Evolutionary conservation across 345 rosid genomes (phyloP).

Genomic region (Eucalyptus fibrosa): DNA sequence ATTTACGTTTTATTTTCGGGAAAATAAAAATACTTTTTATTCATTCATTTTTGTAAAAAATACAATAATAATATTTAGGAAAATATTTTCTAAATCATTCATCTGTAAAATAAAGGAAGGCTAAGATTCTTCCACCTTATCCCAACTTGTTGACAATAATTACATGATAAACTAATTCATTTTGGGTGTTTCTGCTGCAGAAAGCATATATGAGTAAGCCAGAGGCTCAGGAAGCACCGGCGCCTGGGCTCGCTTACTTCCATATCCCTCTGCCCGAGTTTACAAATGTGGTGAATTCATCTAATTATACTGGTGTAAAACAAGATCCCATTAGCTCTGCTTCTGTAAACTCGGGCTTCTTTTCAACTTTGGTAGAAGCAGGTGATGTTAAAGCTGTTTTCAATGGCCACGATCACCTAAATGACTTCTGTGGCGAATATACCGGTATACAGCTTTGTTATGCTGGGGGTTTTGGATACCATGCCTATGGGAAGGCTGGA

Average conservation of each 20-base stretch:
- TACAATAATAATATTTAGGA: too few species aligned
- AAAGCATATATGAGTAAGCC: slow-evolving; percentile 48
- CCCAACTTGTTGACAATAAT: neutral
- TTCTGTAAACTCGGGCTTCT: slow-evolving; percentile 78
- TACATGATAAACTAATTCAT: neutral
- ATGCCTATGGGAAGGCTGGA: slow-evolving; percentile 88
- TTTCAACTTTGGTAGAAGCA: slow-evolving; percentile 58
- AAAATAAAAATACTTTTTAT: too few species aligned
- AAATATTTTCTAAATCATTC: too few species aligned
- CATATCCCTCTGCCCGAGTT: slow-evolving; percentile 93
- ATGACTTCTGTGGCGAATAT: slow-evolving; percentile 72
- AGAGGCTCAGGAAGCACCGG: slow-evolving; percentile 39
- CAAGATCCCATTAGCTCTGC: slow-evolving; percentile 66
- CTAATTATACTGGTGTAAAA: slow-evolving; percentile 57
- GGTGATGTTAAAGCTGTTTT: slow-evolving; percentile 89
- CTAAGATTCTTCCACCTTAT: neutral
- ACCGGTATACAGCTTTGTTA: slow-evolving; percentile 76
- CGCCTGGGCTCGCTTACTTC: slow-evolving; percentile 78
- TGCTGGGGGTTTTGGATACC: slow-evolving; percentile 92
- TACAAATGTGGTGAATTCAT: slow-evolving; percentile 29
- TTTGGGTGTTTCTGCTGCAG: slow-evolving; percentile 13
- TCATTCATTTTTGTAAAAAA: too few species aligned
- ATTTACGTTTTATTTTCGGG: too few species aligned
- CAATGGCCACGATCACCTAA: slow-evolving; percentile 80
- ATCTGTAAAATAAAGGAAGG: rapidly evolving